A percentile compares a stretch with the other conserved stretches of the same genome.
Conservation (phyloP, 1,284 basidiomycete genomes). For the Ceratobasidium sp. region DNA sequence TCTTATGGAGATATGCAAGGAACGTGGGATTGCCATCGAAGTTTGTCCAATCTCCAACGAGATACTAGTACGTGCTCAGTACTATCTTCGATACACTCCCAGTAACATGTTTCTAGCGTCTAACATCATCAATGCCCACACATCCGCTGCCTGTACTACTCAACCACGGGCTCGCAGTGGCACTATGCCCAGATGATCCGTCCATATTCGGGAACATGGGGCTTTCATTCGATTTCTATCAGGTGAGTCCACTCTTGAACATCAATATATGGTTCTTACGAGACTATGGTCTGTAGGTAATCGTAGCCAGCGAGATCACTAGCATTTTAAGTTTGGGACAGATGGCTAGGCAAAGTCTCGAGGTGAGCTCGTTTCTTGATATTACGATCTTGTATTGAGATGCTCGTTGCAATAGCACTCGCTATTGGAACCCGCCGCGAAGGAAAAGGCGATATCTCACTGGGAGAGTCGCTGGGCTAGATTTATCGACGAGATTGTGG, state of each 20-base stretch:
- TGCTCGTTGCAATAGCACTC: conserved; percentile 63
- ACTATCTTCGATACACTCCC: neutral
- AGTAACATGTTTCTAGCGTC: conserved; percentile 32
- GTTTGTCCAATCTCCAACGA: conserved; percentile 50
- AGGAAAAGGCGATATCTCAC: conserved; percentile 59
- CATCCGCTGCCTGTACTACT: conserved; percentile 53
- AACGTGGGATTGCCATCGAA: conserved; percentile 54
- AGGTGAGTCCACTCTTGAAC: conserved; percentile 44
- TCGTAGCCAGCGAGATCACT: conserved; percentile 48
- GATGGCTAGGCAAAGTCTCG: conserved; percentile 72
- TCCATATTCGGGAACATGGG: conserved; percentile 55
- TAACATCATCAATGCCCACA: conserved; percentile 49
- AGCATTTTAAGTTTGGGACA: conserved; percentile 68
- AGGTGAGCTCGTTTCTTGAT: conserved; percentile 59
- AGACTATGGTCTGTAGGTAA: conserved; percentile 26
- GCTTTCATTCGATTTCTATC: conserved; percentile 50
- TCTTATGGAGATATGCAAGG: conserved; percentile 43
- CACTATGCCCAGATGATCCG: conserved; percentile 55
- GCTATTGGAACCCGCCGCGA: conserved; percentile 64
- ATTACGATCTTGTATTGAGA: neutral
- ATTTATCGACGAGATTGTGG: conserved; percentile 63
- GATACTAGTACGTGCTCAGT: conserved; percentile 45
- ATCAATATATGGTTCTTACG: neutral
- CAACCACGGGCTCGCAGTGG: conserved; percentile 53
- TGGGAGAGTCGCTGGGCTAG: conserved; percentile 69